Evolutionary conservation across 495 filamentous ascomycete genomes (phyloP), one percentile per base, ranked within the genome.

Genomic region (Durotheca rogersii): DNA sequence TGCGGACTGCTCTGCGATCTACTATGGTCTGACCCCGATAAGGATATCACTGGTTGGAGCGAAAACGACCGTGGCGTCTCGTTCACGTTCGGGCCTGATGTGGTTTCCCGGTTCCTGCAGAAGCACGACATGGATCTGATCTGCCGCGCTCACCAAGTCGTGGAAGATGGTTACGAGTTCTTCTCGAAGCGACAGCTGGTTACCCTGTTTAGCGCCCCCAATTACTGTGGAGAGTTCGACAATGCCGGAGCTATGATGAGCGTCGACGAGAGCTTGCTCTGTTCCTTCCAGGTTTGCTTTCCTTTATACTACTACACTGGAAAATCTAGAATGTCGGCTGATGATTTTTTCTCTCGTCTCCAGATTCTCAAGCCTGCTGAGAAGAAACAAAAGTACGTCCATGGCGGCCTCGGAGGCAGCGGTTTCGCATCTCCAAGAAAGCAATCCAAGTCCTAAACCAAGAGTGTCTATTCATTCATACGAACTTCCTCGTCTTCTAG

Each of bases 341-440:
- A 30, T 58, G 56, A 49, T 25, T 40, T 54, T 59, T 66, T 19
- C 47, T 41, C 11, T 45, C 11, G 27, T 6, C 32, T 47, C 17
- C 60, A 97, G 92, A 98, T 98, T 72, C 78, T 98, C 75, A 98
- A 97, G 78, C 93, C 93, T 66, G 93, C 93, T 72, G 93, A 98
- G 82, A 98, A 98, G 84, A 98, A 98, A 87, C 92, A 95, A 89
- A 98, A 98, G 90, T 98, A 95, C 81, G 92, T 95, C 68, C 87
- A 88, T 76, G 84, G 85, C 78, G 83, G 87, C 78, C 84, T 91
- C 77, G 88, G 87, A 77, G 81, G 84, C 75, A 82, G 85, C 82
- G 85, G 84, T 74, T 79, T 87, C 75, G 93, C 87, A 83, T 85
- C 88, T 82, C 89, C 87, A 75, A 86, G 88, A 83, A 92, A 88